Percentiles rank a stretch among this genome's conserved stretches.
Evolutionary conservation across 768 basidiomycete species (phyloP).

Genomic region (Lactarius akahatsu): DNA sequence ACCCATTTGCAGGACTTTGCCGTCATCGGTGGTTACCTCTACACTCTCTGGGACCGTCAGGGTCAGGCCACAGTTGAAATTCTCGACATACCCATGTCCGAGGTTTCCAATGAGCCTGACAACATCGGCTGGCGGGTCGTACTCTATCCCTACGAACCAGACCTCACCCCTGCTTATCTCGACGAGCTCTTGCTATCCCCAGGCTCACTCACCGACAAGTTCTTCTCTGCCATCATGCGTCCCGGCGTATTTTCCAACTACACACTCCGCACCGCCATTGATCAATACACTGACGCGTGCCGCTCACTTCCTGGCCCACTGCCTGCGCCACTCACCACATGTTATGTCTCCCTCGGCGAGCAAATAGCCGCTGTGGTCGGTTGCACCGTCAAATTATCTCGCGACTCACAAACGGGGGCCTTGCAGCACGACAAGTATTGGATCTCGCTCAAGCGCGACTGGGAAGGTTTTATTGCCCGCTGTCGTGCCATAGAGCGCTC

Average conservation of each 20-base stretch:
- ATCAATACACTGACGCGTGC: conserved; percentile 75
- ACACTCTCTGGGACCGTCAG: conserved; percentile 79
- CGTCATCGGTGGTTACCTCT: conserved; percentile 53
- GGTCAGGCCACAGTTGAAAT: conserved; percentile 70
- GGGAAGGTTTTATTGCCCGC: conserved; percentile 93
- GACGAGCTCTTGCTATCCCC: conserved; percentile 75
- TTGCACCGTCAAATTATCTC: conserved; percentile 71
- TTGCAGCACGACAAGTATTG: conserved; percentile 77
- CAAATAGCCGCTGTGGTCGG: conserved; percentile 85
- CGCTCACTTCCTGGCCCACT: conserved; percentile 60
- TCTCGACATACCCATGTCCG: conserved; percentile 46
- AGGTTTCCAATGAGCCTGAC: conserved; percentile 36
- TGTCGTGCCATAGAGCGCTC: conserved; percentile 89
- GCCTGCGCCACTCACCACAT: conserved; percentile 55
- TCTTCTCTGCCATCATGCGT: conserved; percentile 78
- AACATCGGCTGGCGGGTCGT: conserved; percentile 52
- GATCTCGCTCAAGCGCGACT: conserved; percentile 84
- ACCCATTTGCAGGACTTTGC: conserved; percentile 78
- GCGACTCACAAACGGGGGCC: conserved; percentile 76
- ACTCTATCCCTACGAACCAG: conserved; percentile 65
- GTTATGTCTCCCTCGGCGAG: conserved; percentile 67
- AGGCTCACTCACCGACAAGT: conserved; percentile 73
- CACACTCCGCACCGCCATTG: conserved; percentile 78
- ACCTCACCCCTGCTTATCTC: conserved; percentile 82
- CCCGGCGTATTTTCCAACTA: conserved; percentile 86